A percentile compares a stretch with the other conserved stretches of the same genome.
Evolutionary conservation across 441 rosid species (phyloP).

Genomic region (Gossypium laxum): DNA sequence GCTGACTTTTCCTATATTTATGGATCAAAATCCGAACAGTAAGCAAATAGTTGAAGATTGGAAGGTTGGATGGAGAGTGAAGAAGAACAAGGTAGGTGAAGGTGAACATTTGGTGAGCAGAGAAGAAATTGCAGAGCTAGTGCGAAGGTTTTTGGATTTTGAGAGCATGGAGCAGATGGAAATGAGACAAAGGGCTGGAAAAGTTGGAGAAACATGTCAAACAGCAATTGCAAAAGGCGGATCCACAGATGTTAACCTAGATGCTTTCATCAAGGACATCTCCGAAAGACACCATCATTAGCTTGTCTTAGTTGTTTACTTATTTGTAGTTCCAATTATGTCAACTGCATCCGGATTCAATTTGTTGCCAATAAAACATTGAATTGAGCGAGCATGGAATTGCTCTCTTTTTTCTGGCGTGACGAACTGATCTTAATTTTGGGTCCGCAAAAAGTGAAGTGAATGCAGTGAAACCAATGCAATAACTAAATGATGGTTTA

Average conservation of each 20-base stretch:
- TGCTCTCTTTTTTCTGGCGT: not conserved
- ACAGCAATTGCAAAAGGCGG: slow-evolving; percentile 21
- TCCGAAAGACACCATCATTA: not conserved
- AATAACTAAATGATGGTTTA: not conserved
- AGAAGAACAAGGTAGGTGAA: slow-evolving; percentile 5
- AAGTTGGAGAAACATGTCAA: slow-evolving; percentile 17
- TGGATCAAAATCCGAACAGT: slow-evolving; percentile 19
- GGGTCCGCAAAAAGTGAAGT: not conserved
- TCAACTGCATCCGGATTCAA: not conserved
- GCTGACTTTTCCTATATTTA: slow-evolving; percentile 22
- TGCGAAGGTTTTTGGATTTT: slow-evolving; percentile 30
- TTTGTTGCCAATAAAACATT: not conserved
- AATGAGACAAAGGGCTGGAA: slow-evolving; percentile 24
- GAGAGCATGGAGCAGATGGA: slow-evolving; percentile 22
- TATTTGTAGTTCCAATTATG: not conserved
- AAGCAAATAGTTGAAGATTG: slow-evolving; percentile 22
- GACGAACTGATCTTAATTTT: too few relatives aligned
- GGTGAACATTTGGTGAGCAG: slow-evolving; percentile 20
- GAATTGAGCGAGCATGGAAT: not conserved
- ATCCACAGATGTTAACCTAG: slow-evolving; percentile 26
- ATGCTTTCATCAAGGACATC: slow-evolving; percentile 28
- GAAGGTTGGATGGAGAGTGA: slow-evolving; percentile 24
- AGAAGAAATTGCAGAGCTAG: slow-evolving; percentile 22
- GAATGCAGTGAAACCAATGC: not conserved
- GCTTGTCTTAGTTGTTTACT: not conserved